These are phyloP conservation scores for Lumnitzera littorea DNA, from an alignment of 345 rosid species.

Conservation along the genomic window DNA sequence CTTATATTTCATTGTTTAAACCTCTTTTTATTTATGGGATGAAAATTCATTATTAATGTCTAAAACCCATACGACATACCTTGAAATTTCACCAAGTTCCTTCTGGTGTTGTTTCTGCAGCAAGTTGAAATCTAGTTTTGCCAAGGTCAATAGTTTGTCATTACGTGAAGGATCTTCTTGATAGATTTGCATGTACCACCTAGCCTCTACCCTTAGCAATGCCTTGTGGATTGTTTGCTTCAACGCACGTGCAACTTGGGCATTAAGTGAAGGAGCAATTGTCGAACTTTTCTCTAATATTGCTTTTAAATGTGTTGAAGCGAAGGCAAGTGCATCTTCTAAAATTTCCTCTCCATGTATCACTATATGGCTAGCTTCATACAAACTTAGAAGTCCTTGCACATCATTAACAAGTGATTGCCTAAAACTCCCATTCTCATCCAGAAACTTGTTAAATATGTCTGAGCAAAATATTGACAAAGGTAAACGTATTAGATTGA, in stretches of 20 bases:
- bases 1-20: background rate
- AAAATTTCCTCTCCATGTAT: conserved; percentile 24
- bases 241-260: conserved; percentile 5
- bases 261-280: background rate
- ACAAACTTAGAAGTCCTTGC: conserved; percentile 24
- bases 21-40: too few species aligned
- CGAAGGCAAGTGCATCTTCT: conserved; percentile 28
- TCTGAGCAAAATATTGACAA: conserved; percentile 11
- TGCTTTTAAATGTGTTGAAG: conserved; percentile 14
- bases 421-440: conserved; percentile 10
- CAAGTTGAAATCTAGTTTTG: conserved; percentile 28
- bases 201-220: background rate
- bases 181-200: conserved; percentile 11
- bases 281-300: background rate
- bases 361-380: conserved; percentile 29
- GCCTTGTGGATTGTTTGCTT: background rate
- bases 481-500: background rate
- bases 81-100: conserved; percentile 14
- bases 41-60: too few species aligned
- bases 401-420: conserved; percentile 4
- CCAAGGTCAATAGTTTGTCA: conserved; percentile 14
- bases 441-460: conserved; percentile 19
- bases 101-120: conserved; percentile 17
- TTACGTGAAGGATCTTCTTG: conserved; percentile 2
- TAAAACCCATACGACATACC: background rate